Evolutionary conservation across 2,329 filamentous ascomycete species (phyloP).

Genomic region (Neoarthrinium moseri): DNA sequence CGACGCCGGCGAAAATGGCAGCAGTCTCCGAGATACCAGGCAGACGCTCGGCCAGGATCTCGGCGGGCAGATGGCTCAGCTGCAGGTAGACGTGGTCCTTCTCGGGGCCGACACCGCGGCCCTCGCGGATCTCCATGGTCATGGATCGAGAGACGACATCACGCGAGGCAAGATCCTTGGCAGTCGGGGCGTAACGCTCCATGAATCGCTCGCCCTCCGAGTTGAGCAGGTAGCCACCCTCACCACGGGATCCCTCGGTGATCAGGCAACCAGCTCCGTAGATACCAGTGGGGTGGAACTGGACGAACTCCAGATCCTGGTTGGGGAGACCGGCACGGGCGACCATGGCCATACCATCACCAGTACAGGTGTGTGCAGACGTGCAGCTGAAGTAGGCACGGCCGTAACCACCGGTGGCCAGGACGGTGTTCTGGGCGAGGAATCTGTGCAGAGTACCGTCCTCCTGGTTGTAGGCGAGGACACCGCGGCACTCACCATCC

Average conservation of each 20-base stretch:
- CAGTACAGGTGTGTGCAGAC: conserved; percentile 96
- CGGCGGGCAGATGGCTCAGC: conserved; percentile 88
- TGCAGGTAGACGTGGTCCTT: conserved; percentile 99
- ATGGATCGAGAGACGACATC: conserved; percentile 97
- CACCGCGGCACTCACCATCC: conserved; percentile 93
- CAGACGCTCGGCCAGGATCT: conserved; percentile 92
- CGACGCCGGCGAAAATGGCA: conserved; percentile 94
- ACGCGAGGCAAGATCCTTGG: conserved; percentile 94
- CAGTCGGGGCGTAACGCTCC: conserved; percentile 96
- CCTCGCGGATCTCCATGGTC: conserved; percentile 97
- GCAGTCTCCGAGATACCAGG: conserved; percentile 98
- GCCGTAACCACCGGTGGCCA: conserved; percentile 96
- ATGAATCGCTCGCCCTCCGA: conserved; percentile 98
- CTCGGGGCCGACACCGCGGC: conserved; percentile 92
- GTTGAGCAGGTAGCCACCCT: conserved; percentile 97
- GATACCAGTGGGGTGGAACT: conserved; percentile 99
- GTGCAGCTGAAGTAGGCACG: conserved; percentile 98
- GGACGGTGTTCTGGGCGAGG: conserved; percentile 92
- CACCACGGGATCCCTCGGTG: conserved; percentile 95
- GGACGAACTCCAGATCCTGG: conserved; percentile 99
- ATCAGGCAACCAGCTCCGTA: conserved; percentile 98
- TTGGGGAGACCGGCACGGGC: conserved; percentile 95
- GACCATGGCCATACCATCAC: conserved; percentile 99
- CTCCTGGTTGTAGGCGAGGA: conserved; percentile 97
- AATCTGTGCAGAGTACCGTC: conserved; percentile 97